phyloP scores from a whole-genome alignment of 768 basidiomycete genomes.

The Psilocybe subaeruginosa region DNA sequence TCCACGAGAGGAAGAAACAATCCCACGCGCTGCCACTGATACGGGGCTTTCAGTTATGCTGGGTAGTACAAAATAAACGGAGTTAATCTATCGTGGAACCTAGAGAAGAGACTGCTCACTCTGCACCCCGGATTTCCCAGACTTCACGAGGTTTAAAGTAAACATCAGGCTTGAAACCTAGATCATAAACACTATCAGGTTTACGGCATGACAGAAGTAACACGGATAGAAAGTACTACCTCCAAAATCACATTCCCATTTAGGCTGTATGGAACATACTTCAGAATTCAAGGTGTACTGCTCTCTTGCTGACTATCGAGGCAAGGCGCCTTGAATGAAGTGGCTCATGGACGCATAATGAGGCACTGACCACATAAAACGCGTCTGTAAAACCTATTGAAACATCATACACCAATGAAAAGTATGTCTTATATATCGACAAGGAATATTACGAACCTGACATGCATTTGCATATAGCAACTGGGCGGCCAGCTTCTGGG shows the following conservation, averaged over 20 bases:
- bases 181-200: no score
- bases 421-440: not conserved
- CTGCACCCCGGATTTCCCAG: conserved; percentile 88
- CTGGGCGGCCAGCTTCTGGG: conserved; percentile 56
- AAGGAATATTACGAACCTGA: conserved; percentile 52
- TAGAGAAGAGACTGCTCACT: conserved; percentile 40
- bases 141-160: conserved; percentile 77
- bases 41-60: conserved; percentile 87
- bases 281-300: conserved; percentile 63
- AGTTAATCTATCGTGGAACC: not conserved
- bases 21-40: conserved; percentile 74
- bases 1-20: conserved; percentile 58
- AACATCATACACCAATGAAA: conserved; percentile 48
- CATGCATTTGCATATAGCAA: conserved; percentile 91
- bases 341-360: not conserved
- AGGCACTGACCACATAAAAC: conserved; percentile 67
- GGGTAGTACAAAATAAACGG: no score
- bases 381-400: conserved; percentile 84
- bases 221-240: conserved; percentile 37
- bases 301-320: conserved; percentile 53
- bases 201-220: no score
- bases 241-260: conserved; percentile 67
- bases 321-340: conserved; percentile 3
- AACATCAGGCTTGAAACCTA: conserved; percentile 65
- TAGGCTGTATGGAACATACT: conserved; percentile 51